These are phyloP conservation scores for Gynostemma pentaphyllum DNA, from an alignment of 306 rosid genomes.

Conservation along the genomic window DNA sequence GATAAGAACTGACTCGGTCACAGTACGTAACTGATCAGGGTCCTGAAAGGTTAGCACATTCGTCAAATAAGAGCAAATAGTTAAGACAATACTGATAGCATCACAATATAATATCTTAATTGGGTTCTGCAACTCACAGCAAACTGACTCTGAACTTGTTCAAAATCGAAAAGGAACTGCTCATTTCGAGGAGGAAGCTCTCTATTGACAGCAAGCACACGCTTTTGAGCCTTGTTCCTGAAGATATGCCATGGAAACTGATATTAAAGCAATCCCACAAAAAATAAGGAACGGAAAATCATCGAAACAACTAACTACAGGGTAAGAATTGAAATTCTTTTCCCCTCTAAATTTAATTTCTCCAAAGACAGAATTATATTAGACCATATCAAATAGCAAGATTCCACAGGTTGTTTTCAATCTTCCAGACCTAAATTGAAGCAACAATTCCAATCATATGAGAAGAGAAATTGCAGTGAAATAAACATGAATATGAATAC, in stretches of 20 bases:
- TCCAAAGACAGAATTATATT: background rate
- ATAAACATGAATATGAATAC: slow-evolving; percentile 13
- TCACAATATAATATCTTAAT: background rate
- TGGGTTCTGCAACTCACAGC: slow-evolving; percentile 42
- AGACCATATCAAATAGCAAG: background rate
- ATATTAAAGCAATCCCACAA: background rate
- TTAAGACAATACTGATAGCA: background rate
- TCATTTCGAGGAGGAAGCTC: slow-evolving; percentile 93
- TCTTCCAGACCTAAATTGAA: background rate
- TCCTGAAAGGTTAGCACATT: slow-evolving; percentile 43
- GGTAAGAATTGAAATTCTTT: too few species aligned
- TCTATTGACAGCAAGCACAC: slow-evolving; percentile 72
- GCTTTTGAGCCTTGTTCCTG: slow-evolving; percentile 94
- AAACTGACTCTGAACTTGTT: slow-evolving; percentile 83
- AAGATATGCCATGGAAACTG: slow-evolving; percentile 11
- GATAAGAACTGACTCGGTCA: slow-evolving; percentile 77
- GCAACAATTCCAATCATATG: background rate
- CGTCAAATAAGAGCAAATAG: background rate
- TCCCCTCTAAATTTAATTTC: too few species aligned
- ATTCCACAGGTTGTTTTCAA: background rate
- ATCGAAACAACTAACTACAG: background rate
- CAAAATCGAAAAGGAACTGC: slow-evolving; percentile 85
- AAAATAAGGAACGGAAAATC: background rate
- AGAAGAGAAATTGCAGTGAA: background rate
- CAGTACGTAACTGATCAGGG: slow-evolving; percentile 72